Percentiles rank a stretch among this genome's conserved stretches.
Conservation (phyloP, 1,284 basidiomycete species). For the Hypsizygus ulmarius region DNA sequence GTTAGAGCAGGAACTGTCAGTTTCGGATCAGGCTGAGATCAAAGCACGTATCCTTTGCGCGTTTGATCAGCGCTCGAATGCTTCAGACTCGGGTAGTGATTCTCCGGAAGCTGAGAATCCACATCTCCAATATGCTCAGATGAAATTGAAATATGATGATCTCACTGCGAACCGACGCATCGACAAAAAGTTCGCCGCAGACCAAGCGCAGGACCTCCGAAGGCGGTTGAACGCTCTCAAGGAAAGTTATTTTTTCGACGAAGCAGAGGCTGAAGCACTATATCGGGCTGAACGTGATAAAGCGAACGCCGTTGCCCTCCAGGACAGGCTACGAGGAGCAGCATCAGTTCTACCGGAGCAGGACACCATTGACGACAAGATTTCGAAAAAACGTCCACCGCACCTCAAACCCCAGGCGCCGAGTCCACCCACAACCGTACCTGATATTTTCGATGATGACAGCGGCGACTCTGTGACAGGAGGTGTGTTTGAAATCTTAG, state of each 20-base stretch:
- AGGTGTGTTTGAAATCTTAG: constrained; percentile 79
- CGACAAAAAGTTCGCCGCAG: constrained; percentile 13
- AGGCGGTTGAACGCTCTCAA: constrained; percentile 54
- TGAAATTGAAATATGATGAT: constrained; percentile 50
- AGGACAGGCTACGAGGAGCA: constrained; percentile 47
- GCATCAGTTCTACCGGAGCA: constrained; percentile 1
- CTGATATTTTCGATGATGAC: constrained; percentile 57
- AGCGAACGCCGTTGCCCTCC: constrained; percentile 48
- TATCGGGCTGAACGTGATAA: constrained; percentile 59
- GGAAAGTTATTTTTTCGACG: constrained; percentile 74
- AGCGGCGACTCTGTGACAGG: constrained; percentile 51
- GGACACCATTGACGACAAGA: constrained; percentile 4
- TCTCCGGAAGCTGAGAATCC: constrained; percentile 52
- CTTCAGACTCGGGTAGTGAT: constrained; percentile 28
- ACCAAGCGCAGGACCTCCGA: constrained; percentile 40
- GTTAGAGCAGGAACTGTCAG: constrained; percentile 8
- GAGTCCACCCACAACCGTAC: constrained; percentile 8
- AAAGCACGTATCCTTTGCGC: constrained; percentile 22
- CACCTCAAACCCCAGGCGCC: constrained; percentile 19
- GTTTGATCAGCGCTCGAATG: constrained; percentile 13
- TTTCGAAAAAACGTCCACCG: constrained; percentile 23
- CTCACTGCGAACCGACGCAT: constrained; percentile 27
- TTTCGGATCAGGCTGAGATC: constrained; percentile 18
- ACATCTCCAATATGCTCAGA: constrained; percentile 57
- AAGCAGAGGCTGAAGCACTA: constrained; percentile 62